These are phyloP conservation scores for Albugo candida DNA, from an alignment of 352 stramenopile species.

Conservation along the genomic window DNA sequence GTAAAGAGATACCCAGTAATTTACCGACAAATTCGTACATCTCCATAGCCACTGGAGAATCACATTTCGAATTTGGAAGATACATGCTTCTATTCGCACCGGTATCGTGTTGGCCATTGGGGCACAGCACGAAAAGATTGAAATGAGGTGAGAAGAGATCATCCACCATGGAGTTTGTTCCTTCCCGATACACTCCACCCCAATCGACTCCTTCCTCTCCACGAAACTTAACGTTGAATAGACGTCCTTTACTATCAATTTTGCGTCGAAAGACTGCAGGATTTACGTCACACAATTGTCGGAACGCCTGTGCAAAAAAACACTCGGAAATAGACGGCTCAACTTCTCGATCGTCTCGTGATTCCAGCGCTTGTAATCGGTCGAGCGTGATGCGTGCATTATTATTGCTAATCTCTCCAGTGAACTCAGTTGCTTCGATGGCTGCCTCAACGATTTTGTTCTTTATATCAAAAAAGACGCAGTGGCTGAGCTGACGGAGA, in stretches of 20 bases:
- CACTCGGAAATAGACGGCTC: constrained; percentile 80
- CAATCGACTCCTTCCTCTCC: constrained; percentile 79
- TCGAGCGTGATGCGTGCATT: constrained; percentile 71
- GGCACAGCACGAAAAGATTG: constrained; percentile 65
- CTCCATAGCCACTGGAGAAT: constrained; percentile 68
- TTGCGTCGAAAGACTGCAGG: constrained; percentile 65
- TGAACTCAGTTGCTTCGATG: constrained; percentile 49
- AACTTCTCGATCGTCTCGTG: constrained; percentile 67
- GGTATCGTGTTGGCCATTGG: constrained; percentile 75
- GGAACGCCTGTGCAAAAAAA: constrained; percentile 88
- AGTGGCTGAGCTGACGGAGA: constrained; percentile 54
- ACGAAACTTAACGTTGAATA: constrained; percentile 81
- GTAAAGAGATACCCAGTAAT: constrained; percentile 85
- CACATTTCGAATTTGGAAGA: constrained; percentile 75
- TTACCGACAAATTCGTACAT: constrained; percentile 92
- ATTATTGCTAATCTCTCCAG: constrained; percentile 26
- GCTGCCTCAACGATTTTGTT: constrained; percentile 55
- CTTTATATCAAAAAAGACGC: constrained; percentile 79
- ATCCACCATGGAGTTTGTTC: constrained; percentile 78
- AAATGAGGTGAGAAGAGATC: constrained; percentile 76
- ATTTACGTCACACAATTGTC: constrained; percentile 75
- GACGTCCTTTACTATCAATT: constrained; percentile 74
- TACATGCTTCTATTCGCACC: constrained; percentile 77
- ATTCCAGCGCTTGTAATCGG: constrained; percentile 68
- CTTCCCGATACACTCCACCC: constrained; percentile 78